These are phyloP conservation scores for Basipetospora chlamydospora DNA, from an alignment of 2,329 filamentous ascomycete species.

Conservation along the genomic window DNA sequence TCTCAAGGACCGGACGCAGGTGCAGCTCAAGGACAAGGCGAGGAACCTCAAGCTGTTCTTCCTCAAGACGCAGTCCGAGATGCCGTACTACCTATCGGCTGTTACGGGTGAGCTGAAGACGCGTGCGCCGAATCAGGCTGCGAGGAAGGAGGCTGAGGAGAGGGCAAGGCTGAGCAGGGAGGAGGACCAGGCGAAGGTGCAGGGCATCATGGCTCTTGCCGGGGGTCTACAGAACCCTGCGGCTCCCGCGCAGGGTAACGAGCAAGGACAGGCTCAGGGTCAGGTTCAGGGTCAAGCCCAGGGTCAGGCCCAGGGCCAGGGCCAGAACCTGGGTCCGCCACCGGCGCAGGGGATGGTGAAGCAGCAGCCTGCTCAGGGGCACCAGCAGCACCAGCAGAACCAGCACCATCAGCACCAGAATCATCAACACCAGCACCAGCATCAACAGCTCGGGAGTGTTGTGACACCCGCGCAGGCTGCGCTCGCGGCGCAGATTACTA, in stretches of 20 bases:
- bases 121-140: constrained; percentile 60
- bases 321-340: too few species aligned
- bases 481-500: constrained; percentile 6
- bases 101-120: constrained; percentile 87
- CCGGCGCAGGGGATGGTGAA: not conserved
- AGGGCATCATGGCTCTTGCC: constrained; percentile 43
- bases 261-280: too few species aligned
- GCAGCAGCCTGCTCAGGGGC: constrained; percentile 1
- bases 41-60: constrained; percentile 85
- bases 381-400: constrained; percentile 9
- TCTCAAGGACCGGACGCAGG: constrained; percentile 76
- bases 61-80: constrained; percentile 79
- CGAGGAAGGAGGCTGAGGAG: constrained; percentile 52
- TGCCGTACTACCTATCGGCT: constrained; percentile 73
- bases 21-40: constrained; percentile 86
- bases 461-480: constrained; percentile 9
- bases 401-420: constrained; percentile 11
- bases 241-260: too few species aligned
- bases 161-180: constrained; percentile 42
- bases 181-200: constrained; percentile 44
- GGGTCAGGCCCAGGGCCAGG: too few species aligned
- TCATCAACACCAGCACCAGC: constrained; percentile 16
- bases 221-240: constrained; percentile 36
- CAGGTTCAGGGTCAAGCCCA: too few species aligned
- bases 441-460: constrained; percentile 16